Percentiles rank a stretch among this genome's conserved stretches.
Conservation (phyloP, 2,329 filamentous ascomycete species). For the Cladophialophora immunda region DNA sequence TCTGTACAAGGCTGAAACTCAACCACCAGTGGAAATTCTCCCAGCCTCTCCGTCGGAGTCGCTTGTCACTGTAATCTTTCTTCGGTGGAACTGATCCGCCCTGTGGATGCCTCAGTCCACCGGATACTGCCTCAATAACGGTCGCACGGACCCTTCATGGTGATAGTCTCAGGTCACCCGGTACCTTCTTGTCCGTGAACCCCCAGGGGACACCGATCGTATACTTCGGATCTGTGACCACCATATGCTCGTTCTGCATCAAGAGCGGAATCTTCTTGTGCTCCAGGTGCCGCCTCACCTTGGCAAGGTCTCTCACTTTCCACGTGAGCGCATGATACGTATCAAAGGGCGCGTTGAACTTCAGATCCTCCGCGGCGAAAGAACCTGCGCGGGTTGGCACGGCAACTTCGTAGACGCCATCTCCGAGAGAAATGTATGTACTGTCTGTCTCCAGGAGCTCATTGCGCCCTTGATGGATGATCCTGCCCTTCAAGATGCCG, state of each 20-base stretch:
- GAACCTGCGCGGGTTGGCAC: conserved; percentile 4
- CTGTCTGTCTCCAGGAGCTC: conserved; percentile 10
- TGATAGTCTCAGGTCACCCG: conserved; percentile 2
- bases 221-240: conserved; percentile 4
- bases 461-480: conserved; percentile 8
- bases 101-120: background rate
- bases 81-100: no score
- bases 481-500: conserved; percentile 10
- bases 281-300: conserved; percentile 1
- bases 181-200: background rate
- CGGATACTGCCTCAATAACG: background rate
- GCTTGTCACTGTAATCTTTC: background rate
- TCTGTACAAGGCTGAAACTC: background rate
- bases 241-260: conserved; percentile 7
- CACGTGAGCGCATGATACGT: conserved; percentile 2
- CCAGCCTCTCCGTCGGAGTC: no score
- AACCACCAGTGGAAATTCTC: background rate
- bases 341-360: conserved; percentile 11
- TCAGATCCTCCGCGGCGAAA: conserved; percentile 9
- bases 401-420: conserved; percentile 5
- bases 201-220: conserved; percentile 3
- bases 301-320: conserved; percentile 1
- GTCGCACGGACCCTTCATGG: background rate
- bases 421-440: conserved; percentile 9
- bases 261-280: conserved; percentile 2